phyloP scores from a whole-genome alignment of 805 yeast genomes.

The Metschnikowia kofuensis region DNA sequence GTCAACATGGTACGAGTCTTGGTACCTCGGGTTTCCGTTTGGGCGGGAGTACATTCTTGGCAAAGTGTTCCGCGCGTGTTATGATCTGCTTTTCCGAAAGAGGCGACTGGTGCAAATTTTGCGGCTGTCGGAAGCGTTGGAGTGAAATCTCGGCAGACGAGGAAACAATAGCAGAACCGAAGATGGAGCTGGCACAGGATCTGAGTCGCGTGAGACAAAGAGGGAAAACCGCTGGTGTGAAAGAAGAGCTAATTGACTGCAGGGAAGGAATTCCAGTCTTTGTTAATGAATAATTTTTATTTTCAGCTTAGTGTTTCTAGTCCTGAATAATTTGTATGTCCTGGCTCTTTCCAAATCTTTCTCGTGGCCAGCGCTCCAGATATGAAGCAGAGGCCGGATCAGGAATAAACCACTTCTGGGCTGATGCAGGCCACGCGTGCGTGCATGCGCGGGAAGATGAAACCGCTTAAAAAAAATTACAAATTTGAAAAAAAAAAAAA shows the following conservation, averaged over 20 bases:
- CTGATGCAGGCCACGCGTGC: conserved; percentile 5
- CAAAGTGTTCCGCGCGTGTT: neutral
- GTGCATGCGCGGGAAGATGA: conserved; percentile 1
- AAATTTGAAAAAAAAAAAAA: neutral
- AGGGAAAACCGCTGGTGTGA: neutral
- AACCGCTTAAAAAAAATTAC: neutral
- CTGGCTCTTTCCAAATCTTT: neutral
- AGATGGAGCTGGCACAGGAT: neutral
- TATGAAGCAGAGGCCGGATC: conserved; percentile 2
- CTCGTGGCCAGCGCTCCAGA: neutral
- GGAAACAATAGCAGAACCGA: conserved; percentile 3
- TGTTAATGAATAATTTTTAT: neutral
- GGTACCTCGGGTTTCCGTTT: conserved; percentile 3
- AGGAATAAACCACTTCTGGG: conserved; percentile 4
- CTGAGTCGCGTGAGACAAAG: neutral
- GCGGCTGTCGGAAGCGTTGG: neutral
- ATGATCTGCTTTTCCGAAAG: conserved; percentile 4
- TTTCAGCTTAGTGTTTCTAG: neutral
- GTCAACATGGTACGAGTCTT: conserved; percentile 2
- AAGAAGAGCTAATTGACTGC: neutral
- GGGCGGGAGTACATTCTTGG: conserved; percentile 7
- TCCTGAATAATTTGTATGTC: neutral
- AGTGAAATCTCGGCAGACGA: neutral
- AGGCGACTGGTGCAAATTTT: neutral
- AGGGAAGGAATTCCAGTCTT: neutral